Evolutionary conservation across 2,329 filamentous ascomycete species (phyloP).

Genomic region (Diaporthe sp.): DNA sequence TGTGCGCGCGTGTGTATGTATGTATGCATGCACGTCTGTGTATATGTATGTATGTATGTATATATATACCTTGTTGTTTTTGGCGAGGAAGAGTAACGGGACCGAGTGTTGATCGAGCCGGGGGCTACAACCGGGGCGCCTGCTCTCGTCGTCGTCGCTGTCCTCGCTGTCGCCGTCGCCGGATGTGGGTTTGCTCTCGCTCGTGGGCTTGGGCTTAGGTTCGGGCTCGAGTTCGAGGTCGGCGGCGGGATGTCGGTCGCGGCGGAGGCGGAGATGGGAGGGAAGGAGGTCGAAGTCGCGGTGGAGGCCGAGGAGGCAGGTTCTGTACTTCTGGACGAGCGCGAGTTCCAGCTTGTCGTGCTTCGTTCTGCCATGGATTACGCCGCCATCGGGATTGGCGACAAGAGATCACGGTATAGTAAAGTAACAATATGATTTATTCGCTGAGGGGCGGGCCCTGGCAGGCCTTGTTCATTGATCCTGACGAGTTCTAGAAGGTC

Average conservation of each 20-base stretch:
- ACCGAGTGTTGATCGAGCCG: slow-evolving; percentile 19
- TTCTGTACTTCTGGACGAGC: slow-evolving; percentile 60
- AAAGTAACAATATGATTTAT: slow-evolving; percentile 11
- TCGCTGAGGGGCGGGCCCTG: slow-evolving; percentile 20
- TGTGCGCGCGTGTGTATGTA: background rate
- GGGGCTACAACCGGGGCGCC: slow-evolving; percentile 7
- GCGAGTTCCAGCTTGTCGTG: slow-evolving; percentile 58
- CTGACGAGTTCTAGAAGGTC: slow-evolving; percentile 27
- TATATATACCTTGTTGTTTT: slow-evolving; percentile 34
- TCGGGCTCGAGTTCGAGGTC: slow-evolving; percentile 18
- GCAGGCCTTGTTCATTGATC: slow-evolving; percentile 29
- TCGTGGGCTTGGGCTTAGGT: slow-evolving; percentile 11
- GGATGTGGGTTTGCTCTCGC: slow-evolving; percentile 22
- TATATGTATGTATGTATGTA: background rate
- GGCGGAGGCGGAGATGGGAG: slow-evolving; percentile 35
- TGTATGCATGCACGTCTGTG: slow-evolving; percentile 2
- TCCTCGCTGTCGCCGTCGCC: background rate
- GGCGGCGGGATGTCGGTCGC: slow-evolving; percentile 19
- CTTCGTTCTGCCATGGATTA: slow-evolving; percentile 79
- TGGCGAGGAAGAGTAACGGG: slow-evolving; percentile 29
- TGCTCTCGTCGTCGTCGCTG: slow-evolving; percentile 17
- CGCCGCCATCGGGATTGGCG: slow-evolving; percentile 69
- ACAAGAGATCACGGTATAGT: slow-evolving; percentile 33
- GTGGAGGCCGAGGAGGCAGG: slow-evolving; percentile 45
- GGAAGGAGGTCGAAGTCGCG: slow-evolving; percentile 41